Evolutionary conservation across 805 yeast genomes (phyloP), one percentile per base, ranked within the genome.

Genomic region (Metschnikowia henanensis): DNA sequence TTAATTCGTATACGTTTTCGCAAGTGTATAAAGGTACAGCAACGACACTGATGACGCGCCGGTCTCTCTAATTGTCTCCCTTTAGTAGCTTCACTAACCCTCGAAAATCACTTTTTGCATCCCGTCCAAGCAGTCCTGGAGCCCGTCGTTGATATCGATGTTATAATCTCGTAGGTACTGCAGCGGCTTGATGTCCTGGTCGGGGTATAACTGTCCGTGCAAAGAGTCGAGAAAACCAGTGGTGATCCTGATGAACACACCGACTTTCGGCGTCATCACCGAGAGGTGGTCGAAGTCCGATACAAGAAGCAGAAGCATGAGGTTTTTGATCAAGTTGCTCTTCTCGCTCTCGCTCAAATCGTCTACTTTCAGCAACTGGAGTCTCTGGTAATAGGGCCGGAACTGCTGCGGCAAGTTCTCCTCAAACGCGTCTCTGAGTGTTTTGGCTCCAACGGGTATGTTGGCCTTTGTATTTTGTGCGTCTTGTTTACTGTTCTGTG

Each of bases 271-370:
- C 4, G 64, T 45, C 32, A 60, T 59, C 4, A 38, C 33, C 12
- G 68, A 66, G 6, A 67, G 51, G 34, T 58, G 53, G 39, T 57
- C 62, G 35, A 57, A 60, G 42, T 62, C 62, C 22, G 67, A 56
- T 16, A 68, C 58, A 29, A 66, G 56, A 30, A 71, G 51, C 30
- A 65, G 58, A 13, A 66, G 58, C 65, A 70, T 59, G 10, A 68
- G 40, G 45, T 61, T 60, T 38, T 70, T 70, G 46, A 69, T 50
- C 23, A 62, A 32, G 45, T 64, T 65, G 20, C 59, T 49, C 55
- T 65, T 51, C 49, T 67, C 66, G 8, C 49, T 47, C 39, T 51
- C 57, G 19, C 60, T 45, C 38, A 68, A 48, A 2, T 40, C 30
- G 47, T 70, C 74, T n/a, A 68, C 55, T 39, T 63, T 54, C 12